Evolutionary conservation across 2,329 filamentous ascomycete genomes (phyloP).

Genomic region (Diaporthe sp.): DNA sequence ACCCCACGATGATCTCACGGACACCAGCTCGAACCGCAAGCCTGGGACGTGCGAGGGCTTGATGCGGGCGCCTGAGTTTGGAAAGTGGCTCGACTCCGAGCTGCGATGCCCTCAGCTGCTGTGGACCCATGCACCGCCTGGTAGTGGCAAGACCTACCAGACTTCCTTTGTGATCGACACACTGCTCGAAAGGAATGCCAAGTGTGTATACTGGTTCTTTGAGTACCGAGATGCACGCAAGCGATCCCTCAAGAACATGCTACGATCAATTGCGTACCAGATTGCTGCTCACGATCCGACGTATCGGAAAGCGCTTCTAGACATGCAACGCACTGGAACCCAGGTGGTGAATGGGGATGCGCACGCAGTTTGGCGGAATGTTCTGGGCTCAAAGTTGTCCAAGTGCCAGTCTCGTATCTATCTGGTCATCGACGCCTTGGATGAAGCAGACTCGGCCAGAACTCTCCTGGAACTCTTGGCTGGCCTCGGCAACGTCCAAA

Average conservation of each 20-base stretch:
- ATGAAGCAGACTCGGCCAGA: constrained; percentile 15
- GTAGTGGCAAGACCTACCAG: constrained; percentile 42
- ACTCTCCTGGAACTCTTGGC: constrained; percentile 6
- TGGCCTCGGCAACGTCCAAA: not conserved
- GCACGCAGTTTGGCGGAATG: constrained; percentile 9
- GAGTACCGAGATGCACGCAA: constrained; percentile 39
- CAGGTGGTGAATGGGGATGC: constrained; percentile 21
- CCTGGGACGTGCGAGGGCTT: constrained; percentile 40
- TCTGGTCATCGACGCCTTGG: constrained; percentile 19
- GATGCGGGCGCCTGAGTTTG: constrained; percentile 32
- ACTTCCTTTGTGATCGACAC: constrained; percentile 42
- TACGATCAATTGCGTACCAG: constrained; percentile 41
- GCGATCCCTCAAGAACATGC: constrained; percentile 38
- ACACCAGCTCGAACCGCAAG: constrained; percentile 29
- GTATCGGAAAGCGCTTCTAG: not conserved
- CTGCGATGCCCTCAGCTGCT: constrained; percentile 24
- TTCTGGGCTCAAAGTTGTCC: not conserved
- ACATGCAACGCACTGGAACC: not conserved
- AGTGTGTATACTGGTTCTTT: constrained; percentile 42
- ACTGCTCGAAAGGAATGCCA: constrained; percentile 3
- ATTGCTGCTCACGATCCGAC: constrained; percentile 32
- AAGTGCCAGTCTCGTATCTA: constrained; percentile 25
- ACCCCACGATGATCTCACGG: constrained; percentile 38
- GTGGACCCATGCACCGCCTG: constrained; percentile 38
- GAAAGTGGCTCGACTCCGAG: constrained; percentile 25